Evolutionary conservation across 352 stramenopile species (phyloP).

Genomic region (Phytophthora colocasiae): DNA sequence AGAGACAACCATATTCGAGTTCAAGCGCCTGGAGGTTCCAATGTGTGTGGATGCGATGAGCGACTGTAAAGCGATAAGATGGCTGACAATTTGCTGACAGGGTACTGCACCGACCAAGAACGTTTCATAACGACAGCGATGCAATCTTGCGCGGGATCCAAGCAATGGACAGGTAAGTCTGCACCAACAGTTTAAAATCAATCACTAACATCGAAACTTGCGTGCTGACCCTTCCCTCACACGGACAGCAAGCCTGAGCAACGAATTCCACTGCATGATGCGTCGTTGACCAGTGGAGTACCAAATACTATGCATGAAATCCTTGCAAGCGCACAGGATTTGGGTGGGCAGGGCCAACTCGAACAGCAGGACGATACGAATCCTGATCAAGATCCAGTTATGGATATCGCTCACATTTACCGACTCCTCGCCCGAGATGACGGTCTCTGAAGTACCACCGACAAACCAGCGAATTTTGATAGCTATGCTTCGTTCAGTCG

Average conservation of each 20-base stretch:
- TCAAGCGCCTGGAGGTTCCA: conserved; percentile 28
- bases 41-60: conserved; percentile 17
- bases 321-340: background rate
- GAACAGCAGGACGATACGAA: background rate
- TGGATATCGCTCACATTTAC: conserved; percentile 14
- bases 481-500: too few species aligned
- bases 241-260: background rate
- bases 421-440: conserved; percentile 7
- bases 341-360: background rate
- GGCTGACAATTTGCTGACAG: conserved; percentile 7
- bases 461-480: too few species aligned
- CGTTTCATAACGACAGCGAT: conserved; percentile 17
- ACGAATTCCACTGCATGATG: background rate
- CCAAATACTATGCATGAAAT: background rate
- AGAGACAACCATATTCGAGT: conserved; percentile 5
- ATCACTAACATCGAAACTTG: background rate
- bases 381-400: background rate
- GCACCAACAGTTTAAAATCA: background rate
- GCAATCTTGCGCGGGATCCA: conserved; percentile 23
- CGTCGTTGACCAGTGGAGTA: background rate
- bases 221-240: background rate
- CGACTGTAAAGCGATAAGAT: conserved; percentile 4
- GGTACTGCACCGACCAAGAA: conserved; percentile 2
- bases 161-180: conserved; percentile 19
- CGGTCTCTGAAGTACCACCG: background rate